Conservation (phyloP, 192 early-diverging fungal genomes). For the Backusella mclennaniae region DNA sequence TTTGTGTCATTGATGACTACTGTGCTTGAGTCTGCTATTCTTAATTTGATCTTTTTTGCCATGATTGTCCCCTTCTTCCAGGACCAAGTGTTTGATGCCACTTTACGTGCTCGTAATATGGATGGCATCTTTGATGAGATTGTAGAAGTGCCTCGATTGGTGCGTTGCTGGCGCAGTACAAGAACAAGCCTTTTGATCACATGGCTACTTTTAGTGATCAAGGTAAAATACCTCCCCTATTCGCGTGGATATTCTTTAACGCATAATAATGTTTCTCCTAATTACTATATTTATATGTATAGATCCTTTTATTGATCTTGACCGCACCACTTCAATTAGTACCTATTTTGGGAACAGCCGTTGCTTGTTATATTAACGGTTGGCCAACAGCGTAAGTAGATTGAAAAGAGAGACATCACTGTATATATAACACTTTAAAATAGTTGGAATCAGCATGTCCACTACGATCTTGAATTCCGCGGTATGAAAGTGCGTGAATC, state of each 20-base stretch:
- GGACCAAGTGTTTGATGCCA: slow-evolving; percentile 56
- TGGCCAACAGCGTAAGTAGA: slow-evolving; percentile 40
- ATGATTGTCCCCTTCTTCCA: slow-evolving; percentile 55
- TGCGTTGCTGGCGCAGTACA: slow-evolving; percentile 41
- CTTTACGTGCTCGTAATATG: slow-evolving; percentile 36
- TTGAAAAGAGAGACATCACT: background rate
- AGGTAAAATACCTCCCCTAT: background rate
- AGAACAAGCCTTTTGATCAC: slow-evolving; percentile 34
- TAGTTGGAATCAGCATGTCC: slow-evolving; percentile 44
- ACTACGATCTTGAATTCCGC: slow-evolving; percentile 50
- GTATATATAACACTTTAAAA: too few relatives aligned
- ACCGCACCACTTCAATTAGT: slow-evolving; percentile 56
- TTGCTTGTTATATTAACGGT: slow-evolving; percentile 45
- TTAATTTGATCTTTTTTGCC: slow-evolving; percentile 52
- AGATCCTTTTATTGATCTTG: slow-evolving; percentile 50
- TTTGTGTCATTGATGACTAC: slow-evolving; percentile 51
- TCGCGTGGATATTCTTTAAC: background rate
- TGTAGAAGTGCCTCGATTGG: slow-evolving; percentile 32
- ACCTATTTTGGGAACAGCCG: slow-evolving; percentile 54
- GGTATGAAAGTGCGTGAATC: slow-evolving; percentile 39
- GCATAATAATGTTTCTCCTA: background rate
- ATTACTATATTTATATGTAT: background rate
- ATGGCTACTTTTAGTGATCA: slow-evolving; percentile 29
- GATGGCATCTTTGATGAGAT: slow-evolving; percentile 37
- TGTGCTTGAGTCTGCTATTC: slow-evolving; percentile 45